These are phyloP conservation scores for Solanum medicagineum DNA, from an alignment of 257 asterid genomes.

Conservation along the genomic window DNA sequence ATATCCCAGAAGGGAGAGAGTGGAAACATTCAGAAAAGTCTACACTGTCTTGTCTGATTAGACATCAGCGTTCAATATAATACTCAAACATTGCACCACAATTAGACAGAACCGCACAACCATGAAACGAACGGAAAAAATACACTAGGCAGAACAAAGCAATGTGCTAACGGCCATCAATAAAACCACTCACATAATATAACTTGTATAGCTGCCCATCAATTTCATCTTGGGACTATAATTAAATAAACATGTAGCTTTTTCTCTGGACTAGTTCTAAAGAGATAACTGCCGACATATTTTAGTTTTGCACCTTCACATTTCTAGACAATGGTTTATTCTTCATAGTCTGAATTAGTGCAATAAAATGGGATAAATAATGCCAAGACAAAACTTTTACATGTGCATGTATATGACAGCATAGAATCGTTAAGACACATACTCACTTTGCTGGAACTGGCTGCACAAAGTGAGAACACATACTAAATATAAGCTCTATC, in stretches of 20 bases:
- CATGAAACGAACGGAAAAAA: not conserved
- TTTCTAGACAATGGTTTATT: not conserved
- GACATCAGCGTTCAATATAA: not conserved
- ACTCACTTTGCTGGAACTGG: not conserved
- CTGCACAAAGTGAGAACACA: not conserved
- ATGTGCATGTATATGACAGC: not conserved
- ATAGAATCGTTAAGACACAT: not conserved
- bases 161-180: not conserved
- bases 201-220: not conserved
- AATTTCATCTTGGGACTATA: not conserved
- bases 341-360: not conserved
- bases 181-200: not conserved
- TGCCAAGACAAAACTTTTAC: not conserved
- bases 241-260: not conserved
- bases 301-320: not conserved
- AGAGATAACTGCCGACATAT: not conserved
- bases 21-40: not conserved
- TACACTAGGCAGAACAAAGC: not conserved
- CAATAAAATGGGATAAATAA: not conserved
- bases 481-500: not conserved
- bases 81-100: not conserved
- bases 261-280: not conserved
- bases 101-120: not conserved
- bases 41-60: not conserved
- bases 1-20: not conserved